Base-by-base conservation (phyloP, 192 early-diverging fungal species). In the Gryganskiella cystojenkinii region DNA sequence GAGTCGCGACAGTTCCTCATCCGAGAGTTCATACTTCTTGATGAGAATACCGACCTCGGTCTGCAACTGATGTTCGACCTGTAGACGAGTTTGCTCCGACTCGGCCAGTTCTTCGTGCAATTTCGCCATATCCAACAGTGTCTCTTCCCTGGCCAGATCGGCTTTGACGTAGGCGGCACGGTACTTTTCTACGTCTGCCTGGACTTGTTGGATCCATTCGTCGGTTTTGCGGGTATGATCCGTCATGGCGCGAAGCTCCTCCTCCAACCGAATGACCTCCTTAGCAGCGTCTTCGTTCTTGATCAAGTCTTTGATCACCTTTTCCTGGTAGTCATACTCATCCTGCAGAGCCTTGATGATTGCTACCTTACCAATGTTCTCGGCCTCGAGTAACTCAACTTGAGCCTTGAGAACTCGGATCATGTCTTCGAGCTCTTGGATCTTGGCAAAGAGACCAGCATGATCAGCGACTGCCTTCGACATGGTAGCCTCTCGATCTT, bases 41-140 rank as follows among this genome's bases (percentile, higher is more conserved):
- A 78, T 69, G 40, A 78, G 17, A 24, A 62, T 22, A 31, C 49
- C 52, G n/a, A 78, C 74, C 30, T 78, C 74, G 3, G 40, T 47
- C 25, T 78, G 59, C 17, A 78, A 42, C 56, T 78, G 74, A 54
- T 69, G 63, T 56, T 78, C 66, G 14, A 58, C 61, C 42, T 69
- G 61, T 24, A 78, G 56, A 1, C 67, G 66, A 24, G 61, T 55
- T 10, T 56, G 34, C 30, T 78, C 66, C 43, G 55, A 57, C 56
- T 78, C 74, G 1, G 65, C 74, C 8, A 78, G 61, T 28, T 78
- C 65, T n/a, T 69, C 74, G 30, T 78, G 74, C 37, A 78, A 22
- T 40, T 69, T 78, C 5, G 61, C 67, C 74, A 78, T 78, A 37
- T 78, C 74, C 55, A 78, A 49, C 66, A 78, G n/a, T 14, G 74